Base-by-base conservation (phyloP, 148 eudicot species). In the Polygonum aviculare region DNA sequence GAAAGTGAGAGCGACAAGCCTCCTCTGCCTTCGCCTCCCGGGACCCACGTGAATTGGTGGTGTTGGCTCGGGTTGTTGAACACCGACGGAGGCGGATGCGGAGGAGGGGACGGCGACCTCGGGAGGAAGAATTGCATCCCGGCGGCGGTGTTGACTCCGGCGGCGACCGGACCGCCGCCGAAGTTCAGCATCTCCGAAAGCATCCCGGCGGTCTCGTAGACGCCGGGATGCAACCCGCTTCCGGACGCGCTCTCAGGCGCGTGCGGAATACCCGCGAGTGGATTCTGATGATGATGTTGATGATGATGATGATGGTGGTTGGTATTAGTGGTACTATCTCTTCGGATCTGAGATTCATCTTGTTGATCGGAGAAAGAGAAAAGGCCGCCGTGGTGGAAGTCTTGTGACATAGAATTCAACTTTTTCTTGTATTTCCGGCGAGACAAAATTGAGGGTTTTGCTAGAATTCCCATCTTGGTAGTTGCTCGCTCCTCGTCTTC, bases 111-210 rank as follows among this genome's bases (percentile, higher is more conserved):
- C 4, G 84, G 86, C 0, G 86, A 80, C 41, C 86, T 74, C 8
- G 78, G 83, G 4, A 88, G 69, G 52, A 94, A 94, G 73, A 94
- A 90, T 73, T 94, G 98, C 98, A 94, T 92, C 22, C 67, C 21
- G 26, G 45, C 39, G 15, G 45, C 63, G 41, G n/a, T 26, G 21
- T 7, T 12, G 8, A 38, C 63, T 4, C 60, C 54, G n/a, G 33
- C 60, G 15, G 40, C 69, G 62, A 5, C 35, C 3, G 16, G 22
- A 7, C 39, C 41, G 40, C n/a, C 50, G 7, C 84, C 81, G 26
- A 77, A 84, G 57, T 82, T 84, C 63, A 84, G 82, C 87, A 84
- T 84, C 67, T 84, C 87, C 0, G 87, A 84, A 26, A 82, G 36
- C 87, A 81, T 81, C 50, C 84, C 87, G 36, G 77, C 77, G 0